Conservation (phyloP, 345 rosid genomes). For the Aethionema arabicum region DNA sequence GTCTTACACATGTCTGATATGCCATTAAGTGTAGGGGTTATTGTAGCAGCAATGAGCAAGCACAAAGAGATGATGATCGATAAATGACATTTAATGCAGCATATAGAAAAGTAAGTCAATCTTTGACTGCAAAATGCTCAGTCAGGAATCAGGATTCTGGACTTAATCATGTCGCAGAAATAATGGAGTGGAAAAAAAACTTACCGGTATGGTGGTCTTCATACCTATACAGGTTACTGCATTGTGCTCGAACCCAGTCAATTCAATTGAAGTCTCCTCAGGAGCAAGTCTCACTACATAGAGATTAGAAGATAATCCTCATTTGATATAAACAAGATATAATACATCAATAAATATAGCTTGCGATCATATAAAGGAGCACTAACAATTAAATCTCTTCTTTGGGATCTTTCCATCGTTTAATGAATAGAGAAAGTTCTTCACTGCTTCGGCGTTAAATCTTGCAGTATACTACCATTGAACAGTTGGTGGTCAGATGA, state of each 20-base stretch:
- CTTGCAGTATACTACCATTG: slow-evolving; percentile 69
- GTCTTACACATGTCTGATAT: slow-evolving; percentile 28
- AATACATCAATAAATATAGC: neutral
- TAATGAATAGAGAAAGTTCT: slow-evolving; percentile 58
- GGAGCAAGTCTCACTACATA: slow-evolving; percentile 92
- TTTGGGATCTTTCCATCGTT: slow-evolving; percentile 73
- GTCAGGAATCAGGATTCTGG: neutral
- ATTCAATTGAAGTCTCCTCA: slow-evolving; percentile 63
- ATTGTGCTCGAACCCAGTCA: slow-evolving; percentile 86
- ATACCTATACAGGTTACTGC: slow-evolving; percentile 83
- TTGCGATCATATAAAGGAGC: slow-evolving; percentile 19
- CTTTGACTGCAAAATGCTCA: neutral
- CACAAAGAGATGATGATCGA: slow-evolving; percentile 12
- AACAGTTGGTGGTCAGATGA: slow-evolving; percentile 16
- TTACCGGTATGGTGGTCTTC: slow-evolving; percentile 81
- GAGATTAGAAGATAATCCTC: slow-evolving; percentile 3
- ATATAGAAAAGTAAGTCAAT: neutral
- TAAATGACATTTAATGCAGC: slow-evolving; percentile 8
- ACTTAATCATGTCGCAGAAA: neutral
- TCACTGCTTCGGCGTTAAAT: slow-evolving; percentile 80
- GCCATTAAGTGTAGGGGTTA: slow-evolving; percentile 11
- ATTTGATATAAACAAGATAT: slow-evolving; percentile 7
- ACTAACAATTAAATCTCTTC: slow-evolving; percentile 84
- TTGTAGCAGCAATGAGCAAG: slow-evolving; percentile 14
- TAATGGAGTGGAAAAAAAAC: slow-evolving; percentile 19